Percentiles rank a stretch among this genome's conserved stretches.
Conservation (phyloP, 371 early-diverging fungal species). For the Haplosporangium sp. region DNA sequence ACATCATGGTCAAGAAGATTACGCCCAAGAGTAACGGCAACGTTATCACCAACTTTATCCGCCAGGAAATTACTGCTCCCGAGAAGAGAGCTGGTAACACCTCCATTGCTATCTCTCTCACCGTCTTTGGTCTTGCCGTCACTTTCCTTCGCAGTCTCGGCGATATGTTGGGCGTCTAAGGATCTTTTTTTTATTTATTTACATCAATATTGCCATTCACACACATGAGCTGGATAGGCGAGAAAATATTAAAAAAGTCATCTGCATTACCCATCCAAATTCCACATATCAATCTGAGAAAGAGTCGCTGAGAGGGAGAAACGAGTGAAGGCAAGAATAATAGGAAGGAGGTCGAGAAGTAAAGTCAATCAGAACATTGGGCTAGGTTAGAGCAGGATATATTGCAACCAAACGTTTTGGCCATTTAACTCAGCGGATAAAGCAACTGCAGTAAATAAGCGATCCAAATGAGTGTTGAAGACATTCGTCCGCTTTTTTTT, state of each 20-base stretch:
- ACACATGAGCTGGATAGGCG: not conserved
- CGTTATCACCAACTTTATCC: conserved; percentile 56
- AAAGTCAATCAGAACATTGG: not conserved
- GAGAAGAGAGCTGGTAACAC: conserved; percentile 67
- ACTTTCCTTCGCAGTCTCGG: conserved; percentile 76
- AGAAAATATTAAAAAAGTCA: not conserved
- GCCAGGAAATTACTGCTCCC: conserved; percentile 56
- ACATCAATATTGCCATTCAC: not conserved
- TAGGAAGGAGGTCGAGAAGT: not conserved
- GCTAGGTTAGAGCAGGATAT: not conserved
- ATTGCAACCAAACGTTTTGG: not conserved
- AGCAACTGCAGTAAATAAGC: too few relatives aligned
- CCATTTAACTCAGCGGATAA: not conserved
- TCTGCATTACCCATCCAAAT: conserved; percentile 1
- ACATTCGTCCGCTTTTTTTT: too few relatives aligned
- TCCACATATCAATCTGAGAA: conserved; percentile 3
- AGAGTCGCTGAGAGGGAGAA: not conserved
- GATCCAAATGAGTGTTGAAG: too few relatives aligned
- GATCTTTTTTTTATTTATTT: not conserved
- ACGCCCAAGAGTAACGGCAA: conserved; percentile 53
- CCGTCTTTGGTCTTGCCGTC: conserved; percentile 72
- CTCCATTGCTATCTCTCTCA: conserved; percentile 71
- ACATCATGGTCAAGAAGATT: conserved; percentile 52
- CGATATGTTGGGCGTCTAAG: conserved; percentile 72
- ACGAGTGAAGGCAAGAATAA: not conserved